phyloP scores from a whole-genome alignment of 2,329 filamentous ascomycete genomes.

The Colletotrichum coccodes region DNA sequence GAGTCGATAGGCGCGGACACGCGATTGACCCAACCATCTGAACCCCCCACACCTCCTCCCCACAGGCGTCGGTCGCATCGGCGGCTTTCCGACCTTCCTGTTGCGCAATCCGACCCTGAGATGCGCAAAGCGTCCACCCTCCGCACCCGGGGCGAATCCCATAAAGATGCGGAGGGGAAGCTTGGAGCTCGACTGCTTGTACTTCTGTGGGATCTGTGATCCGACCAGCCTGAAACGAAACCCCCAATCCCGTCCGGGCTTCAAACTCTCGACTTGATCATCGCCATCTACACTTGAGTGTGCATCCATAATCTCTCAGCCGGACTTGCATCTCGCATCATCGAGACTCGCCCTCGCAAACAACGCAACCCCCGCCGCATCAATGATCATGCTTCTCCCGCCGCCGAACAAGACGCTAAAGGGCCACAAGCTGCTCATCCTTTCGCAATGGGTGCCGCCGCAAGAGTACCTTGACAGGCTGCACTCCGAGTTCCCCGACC shows the following conservation, averaged over 20 bases:
- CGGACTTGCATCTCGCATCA: background rate
- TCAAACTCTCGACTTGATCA: background rate
- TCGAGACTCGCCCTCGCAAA: too few species aligned
- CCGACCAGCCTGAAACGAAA: constrained; percentile 5
- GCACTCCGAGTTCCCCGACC: constrained; percentile 51
- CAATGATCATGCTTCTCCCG: constrained; percentile 31
- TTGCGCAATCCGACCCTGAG: constrained; percentile 29
- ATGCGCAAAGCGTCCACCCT: constrained; percentile 25
- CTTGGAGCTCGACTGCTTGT: background rate
- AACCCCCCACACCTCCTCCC: background rate
- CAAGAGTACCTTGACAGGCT: constrained; percentile 48
- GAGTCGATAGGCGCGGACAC: background rate
- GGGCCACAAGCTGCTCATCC: constrained; percentile 59
- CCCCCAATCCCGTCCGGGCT: background rate
- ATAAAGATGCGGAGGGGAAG: background rate
- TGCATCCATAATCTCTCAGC: background rate
- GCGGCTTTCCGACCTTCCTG: constrained; percentile 26
- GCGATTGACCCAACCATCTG: constrained; percentile 11
- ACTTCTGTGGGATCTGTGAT: background rate
- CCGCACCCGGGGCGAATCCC: background rate
- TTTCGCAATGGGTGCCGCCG: constrained; percentile 46
- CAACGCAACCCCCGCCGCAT: background rate
- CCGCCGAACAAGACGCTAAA: constrained; percentile 32
- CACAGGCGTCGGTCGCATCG: constrained; percentile 8
- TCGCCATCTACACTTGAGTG: background rate